Conservation (phyloP, 331 rosid species). For the Pyracantha coccinea region DNA sequence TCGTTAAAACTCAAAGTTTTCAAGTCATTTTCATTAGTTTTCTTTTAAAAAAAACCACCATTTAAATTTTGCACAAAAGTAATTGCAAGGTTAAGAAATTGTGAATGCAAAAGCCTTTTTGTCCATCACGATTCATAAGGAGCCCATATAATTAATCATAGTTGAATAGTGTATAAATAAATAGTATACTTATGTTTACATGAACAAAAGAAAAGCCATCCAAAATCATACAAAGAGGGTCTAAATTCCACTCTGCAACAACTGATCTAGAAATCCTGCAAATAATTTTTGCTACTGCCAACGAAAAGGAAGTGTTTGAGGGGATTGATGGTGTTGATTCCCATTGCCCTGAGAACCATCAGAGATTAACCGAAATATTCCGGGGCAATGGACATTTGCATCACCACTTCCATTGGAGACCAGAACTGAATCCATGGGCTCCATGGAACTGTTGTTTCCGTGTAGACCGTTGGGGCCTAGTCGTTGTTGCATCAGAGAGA, state of each 20-base stretch:
- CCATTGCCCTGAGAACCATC: slow-evolving; percentile 31
- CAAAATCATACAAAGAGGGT: background rate
- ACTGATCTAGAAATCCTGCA: background rate
- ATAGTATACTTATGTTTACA: background rate
- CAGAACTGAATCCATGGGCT: slow-evolving; percentile 52
- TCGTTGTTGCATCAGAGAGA: slow-evolving; percentile 3
- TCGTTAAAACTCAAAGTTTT: too few relatives aligned
- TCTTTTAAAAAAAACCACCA: too few relatives aligned
- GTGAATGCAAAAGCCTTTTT: too few relatives aligned
- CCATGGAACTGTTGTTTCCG: slow-evolving; percentile 25
- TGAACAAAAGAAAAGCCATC: background rate
- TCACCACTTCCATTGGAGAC: slow-evolving; percentile 32
- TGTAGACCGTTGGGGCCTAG: slow-evolving; percentile 37
- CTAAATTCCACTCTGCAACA: background rate
- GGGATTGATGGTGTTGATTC: slow-evolving; percentile 16
- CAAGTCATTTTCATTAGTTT: too few relatives aligned
- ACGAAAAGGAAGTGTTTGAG: slow-evolving; percentile 48
- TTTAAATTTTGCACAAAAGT: background rate
- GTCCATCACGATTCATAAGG: too few relatives aligned
- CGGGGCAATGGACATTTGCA: slow-evolving; percentile 29
- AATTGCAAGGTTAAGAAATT: too few relatives aligned
- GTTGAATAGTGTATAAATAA: background rate
- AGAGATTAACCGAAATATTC: slow-evolving; percentile 45
- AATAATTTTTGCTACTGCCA: slow-evolving; percentile 36
- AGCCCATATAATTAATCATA: background rate